These are phyloP conservation scores for Knoxdaviesia capensis DNA, from an alignment of 2,329 filamentous ascomycete species.

Conservation along the genomic window DNA sequence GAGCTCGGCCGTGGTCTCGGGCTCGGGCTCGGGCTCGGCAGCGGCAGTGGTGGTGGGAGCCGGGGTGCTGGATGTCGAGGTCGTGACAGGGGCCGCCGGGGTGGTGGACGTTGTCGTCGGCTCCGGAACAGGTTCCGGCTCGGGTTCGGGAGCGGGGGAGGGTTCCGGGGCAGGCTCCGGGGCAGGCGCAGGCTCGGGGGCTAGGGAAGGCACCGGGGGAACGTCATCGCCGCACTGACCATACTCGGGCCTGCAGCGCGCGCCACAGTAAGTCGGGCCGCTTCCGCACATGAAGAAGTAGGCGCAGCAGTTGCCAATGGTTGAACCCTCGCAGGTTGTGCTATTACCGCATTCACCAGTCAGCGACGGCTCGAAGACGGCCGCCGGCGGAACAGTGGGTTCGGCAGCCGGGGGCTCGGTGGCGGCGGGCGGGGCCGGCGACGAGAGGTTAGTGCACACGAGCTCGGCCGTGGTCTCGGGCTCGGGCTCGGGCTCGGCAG, in stretches of 20 bases:
- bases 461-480: too few species aligned
- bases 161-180: too few species aligned
- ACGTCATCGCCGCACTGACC: conserved; percentile 10
- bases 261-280: conserved; percentile 10
- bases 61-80: background rate
- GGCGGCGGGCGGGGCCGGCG: background rate
- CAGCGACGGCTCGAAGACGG: background rate
- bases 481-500: background rate
- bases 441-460: too few species aligned
- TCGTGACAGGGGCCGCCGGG: background rate
- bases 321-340: conserved; percentile 15
- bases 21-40: background rate
- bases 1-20: too few species aligned
- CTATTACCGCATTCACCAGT: conserved; percentile 12
- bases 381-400: background rate
- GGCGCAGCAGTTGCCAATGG: conserved; percentile 19
- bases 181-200: too few species aligned
- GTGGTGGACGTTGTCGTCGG: background rate
- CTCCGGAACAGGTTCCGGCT: background rate
- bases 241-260: conserved; percentile 14
- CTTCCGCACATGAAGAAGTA: conserved; percentile 19
- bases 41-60: background rate
- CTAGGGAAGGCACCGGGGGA: too few species aligned
- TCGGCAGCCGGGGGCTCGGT: conserved; percentile 2
- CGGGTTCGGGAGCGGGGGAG: background rate